Evolutionary conservation across 352 stramenopile species (phyloP).

Genomic region (Phytophthora ramorum): DNA sequence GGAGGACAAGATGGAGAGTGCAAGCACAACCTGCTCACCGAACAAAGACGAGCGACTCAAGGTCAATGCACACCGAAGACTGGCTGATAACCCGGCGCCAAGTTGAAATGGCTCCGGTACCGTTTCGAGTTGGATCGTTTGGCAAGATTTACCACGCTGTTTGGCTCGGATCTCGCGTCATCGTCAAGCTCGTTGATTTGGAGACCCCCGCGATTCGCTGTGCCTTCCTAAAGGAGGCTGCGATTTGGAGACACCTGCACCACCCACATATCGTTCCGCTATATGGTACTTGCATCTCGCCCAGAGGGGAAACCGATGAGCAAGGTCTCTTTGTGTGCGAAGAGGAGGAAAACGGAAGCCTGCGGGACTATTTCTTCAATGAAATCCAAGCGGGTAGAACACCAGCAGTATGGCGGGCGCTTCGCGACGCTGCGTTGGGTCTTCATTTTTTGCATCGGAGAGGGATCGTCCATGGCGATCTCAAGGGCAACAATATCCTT

Average conservation of each 20-base stretch:
- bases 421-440: constrained; percentile 31
- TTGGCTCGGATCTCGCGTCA: constrained; percentile 12
- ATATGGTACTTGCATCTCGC: constrained; percentile 28
- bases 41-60: background rate
- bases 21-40: constrained; percentile 7
- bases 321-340: constrained; percentile 24
- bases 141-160: constrained; percentile 7
- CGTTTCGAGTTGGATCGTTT: constrained; percentile 17
- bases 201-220: background rate
- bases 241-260: constrained; percentile 86
- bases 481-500: constrained; percentile 36
- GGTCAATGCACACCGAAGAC: background rate
- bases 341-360: constrained; percentile 14
- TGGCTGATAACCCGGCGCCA: constrained; percentile 4
- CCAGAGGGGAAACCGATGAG: constrained; percentile 7
- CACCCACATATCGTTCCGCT: constrained; percentile 91
- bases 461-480: constrained; percentile 32
- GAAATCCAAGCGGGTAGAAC: constrained; percentile 9
- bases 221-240: constrained; percentile 57
- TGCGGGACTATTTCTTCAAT: constrained; percentile 26
- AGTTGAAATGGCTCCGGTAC: background rate
- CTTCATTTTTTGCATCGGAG: constrained; percentile 32
- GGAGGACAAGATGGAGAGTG: constrained; percentile 6
- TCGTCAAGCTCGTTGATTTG: constrained; percentile 13
- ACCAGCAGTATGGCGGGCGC: constrained; percentile 18